phyloP scores from a whole-genome alignment of 331 rosid genomes.

The Malus hybrid region DNA sequence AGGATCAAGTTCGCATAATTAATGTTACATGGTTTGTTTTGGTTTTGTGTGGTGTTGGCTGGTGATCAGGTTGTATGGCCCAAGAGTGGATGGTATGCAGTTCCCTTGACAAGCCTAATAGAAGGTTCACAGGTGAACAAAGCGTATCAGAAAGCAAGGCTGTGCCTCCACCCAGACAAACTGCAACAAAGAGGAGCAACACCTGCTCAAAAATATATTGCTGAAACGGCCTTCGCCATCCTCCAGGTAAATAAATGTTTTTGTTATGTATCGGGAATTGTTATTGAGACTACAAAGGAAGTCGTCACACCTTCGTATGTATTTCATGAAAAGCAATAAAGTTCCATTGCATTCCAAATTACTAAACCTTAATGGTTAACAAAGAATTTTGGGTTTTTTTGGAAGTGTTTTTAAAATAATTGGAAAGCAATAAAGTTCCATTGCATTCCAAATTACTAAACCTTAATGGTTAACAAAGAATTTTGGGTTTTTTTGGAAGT shows the following conservation, averaged over 20 bases:
- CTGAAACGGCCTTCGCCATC: slow-evolving; percentile 65
- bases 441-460: neutral
- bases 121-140: slow-evolving; percentile 77
- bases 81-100: slow-evolving; percentile 66
- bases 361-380: too few species aligned
- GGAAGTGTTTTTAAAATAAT: too few species aligned
- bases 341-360: neutral
- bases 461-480: too few species aligned
- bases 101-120: slow-evolving; percentile 51
- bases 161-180: slow-evolving; percentile 91
- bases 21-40: too few species aligned
- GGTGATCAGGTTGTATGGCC: slow-evolving; percentile 58
- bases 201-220: slow-evolving; percentile 54
- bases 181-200: slow-evolving; percentile 94
- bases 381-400: too few species aligned
- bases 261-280: too few species aligned
- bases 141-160: slow-evolving; percentile 91
- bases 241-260: slow-evolving; percentile 55
- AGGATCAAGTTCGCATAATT: too few species aligned
- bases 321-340: too few species aligned
- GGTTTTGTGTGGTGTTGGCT: neutral
- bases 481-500: too few species aligned
- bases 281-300: too few species aligned
- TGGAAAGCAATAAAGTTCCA: neutral
- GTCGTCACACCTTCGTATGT: too few species aligned